A percentile compares a stretch with the other conserved stretches of the same genome.
Conservation (phyloP, 495 filamentous ascomycete genomes). For the Aspergillus nanangensis region DNA sequence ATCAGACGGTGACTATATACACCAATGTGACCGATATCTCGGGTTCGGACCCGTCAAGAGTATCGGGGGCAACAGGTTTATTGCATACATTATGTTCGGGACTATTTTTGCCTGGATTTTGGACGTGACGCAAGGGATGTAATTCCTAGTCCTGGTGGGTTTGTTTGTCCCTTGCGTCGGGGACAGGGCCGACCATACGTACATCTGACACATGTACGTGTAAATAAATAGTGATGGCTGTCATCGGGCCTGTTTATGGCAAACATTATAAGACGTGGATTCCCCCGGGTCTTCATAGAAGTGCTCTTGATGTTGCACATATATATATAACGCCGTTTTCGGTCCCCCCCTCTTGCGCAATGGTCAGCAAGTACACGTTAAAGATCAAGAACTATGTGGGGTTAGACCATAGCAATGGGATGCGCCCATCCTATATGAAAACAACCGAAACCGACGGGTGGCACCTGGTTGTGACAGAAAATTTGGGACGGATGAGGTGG, state of each 20-base stretch:
- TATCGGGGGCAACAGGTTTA: too few relatives aligned
- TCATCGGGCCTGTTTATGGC: neutral
- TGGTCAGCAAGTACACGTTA: constrained; percentile 1
- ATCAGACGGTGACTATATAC: too few relatives aligned
- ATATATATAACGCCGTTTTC: too few relatives aligned
- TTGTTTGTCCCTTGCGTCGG: too few relatives aligned
- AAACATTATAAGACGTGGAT: neutral
- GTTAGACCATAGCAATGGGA: neutral
- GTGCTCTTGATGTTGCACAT: neutral
- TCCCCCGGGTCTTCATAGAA: neutral
- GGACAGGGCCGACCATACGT: too few relatives aligned
- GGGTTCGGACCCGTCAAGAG: too few relatives aligned
- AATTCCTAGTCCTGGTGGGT: too few relatives aligned
- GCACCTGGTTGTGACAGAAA: constrained; percentile 1
- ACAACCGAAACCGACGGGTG: constrained; percentile 1
- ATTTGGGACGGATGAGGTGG: neutral
- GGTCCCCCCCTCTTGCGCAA: neutral
- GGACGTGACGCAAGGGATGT: too few relatives aligned
- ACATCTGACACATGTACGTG: too few relatives aligned
- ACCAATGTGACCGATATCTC: too few relatives aligned
- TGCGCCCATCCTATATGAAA: neutral
- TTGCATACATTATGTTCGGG: too few relatives aligned
- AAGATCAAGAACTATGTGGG: constrained; percentile 1
- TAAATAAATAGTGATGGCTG: neutral
- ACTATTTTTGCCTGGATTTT: too few relatives aligned